A percentile compares a stretch with the other conserved stretches of the same genome.
These are phyloP conservation scores for Fusarium oligoseptatum DNA, from an alignment of 2,329 filamentous ascomycete species.

Conservation along the genomic window DNA sequence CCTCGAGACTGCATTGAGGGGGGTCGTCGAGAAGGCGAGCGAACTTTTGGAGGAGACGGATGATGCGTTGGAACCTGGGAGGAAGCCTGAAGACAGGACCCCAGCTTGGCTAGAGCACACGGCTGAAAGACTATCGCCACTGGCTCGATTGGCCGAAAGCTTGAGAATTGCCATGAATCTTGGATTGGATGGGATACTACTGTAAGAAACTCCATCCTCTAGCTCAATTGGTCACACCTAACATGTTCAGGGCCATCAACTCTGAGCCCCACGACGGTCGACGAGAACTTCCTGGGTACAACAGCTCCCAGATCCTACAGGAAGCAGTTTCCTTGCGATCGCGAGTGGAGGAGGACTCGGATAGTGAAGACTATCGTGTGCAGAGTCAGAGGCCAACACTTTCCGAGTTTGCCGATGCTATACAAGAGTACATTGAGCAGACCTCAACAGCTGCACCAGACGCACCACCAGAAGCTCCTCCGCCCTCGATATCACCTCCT, in stretches of 20 bases:
- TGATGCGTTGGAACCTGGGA: slow-evolving; percentile 36
- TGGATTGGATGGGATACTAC: slow-evolving; percentile 38
- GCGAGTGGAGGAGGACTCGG: slow-evolving; percentile 30
- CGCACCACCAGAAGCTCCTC: background rate
- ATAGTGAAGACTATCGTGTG: slow-evolving; percentile 38
- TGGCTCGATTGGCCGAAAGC: slow-evolving; percentile 36
- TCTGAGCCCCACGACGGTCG: slow-evolving; percentile 33
- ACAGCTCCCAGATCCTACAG: slow-evolving; percentile 46
- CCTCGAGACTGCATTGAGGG: slow-evolving; percentile 29
- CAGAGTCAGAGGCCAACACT: slow-evolving; percentile 34
- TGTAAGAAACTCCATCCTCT: slow-evolving; percentile 23
- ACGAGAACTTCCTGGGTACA: slow-evolving; percentile 45
- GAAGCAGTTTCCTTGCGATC: slow-evolving; percentile 38
- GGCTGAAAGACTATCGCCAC: slow-evolving; percentile 38
- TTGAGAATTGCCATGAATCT: slow-evolving; percentile 43
- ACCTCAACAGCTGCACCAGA: slow-evolving; percentile 25
- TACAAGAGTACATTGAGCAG: slow-evolving; percentile 44
- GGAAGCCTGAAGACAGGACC: slow-evolving; percentile 24
- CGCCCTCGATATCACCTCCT: slow-evolving; percentile 7
- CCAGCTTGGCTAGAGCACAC: slow-evolving; percentile 42
- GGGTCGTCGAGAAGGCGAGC: slow-evolving; percentile 35
- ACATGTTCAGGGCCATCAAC: slow-evolving; percentile 39
- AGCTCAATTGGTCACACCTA: background rate
- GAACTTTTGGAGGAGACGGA: slow-evolving; percentile 40
- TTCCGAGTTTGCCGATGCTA: slow-evolving; percentile 39